Conservation (phyloP, 2,329 filamentous ascomycete genomes). For the Paecilomyces niveus region DNA sequence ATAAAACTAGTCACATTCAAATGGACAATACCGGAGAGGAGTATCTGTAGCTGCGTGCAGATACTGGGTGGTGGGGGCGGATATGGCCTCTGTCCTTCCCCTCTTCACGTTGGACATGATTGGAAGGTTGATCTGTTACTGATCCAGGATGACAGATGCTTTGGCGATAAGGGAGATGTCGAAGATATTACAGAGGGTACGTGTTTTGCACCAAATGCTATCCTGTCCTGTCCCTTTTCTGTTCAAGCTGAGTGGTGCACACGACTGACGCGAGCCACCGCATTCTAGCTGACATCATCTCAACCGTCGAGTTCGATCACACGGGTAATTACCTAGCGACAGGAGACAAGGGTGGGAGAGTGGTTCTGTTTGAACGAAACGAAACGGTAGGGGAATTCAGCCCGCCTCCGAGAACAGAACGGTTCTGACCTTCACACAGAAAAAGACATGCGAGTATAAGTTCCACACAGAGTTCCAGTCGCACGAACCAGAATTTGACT, state of each 20-base stretch:
- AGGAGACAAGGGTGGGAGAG: constrained; percentile 45
- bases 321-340: constrained; percentile 48
- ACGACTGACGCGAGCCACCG: constrained; percentile 6
- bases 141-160: constrained; percentile 60
- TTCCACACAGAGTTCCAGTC: constrained; percentile 99
- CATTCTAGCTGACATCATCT: constrained; percentile 43
- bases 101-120: constrained; percentile 1
- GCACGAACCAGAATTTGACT: constrained; percentile 98
- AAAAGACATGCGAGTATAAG: constrained; percentile 99
- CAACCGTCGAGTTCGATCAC: constrained; percentile 47
- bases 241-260: neutral
- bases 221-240: neutral
- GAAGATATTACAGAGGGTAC: constrained; percentile 96
- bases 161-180: constrained; percentile 98
- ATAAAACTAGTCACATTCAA: neutral
- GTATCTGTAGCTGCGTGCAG: neutral
- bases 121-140: constrained; percentile 6
- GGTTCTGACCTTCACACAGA: constrained; percentile 51
- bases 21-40: neutral
- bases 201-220: constrained; percentile 7
- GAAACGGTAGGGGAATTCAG: constrained; percentile 64
- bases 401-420: neutral
- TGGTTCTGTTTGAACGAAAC: constrained; percentile 61
- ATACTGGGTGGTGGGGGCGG: neutral
- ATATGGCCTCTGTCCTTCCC: constrained; percentile 3